These are phyloP conservation scores for Stagonosporopsis tanaceti DNA, from an alignment of 2,329 filamentous ascomycete species.

Conservation along the genomic window DNA sequence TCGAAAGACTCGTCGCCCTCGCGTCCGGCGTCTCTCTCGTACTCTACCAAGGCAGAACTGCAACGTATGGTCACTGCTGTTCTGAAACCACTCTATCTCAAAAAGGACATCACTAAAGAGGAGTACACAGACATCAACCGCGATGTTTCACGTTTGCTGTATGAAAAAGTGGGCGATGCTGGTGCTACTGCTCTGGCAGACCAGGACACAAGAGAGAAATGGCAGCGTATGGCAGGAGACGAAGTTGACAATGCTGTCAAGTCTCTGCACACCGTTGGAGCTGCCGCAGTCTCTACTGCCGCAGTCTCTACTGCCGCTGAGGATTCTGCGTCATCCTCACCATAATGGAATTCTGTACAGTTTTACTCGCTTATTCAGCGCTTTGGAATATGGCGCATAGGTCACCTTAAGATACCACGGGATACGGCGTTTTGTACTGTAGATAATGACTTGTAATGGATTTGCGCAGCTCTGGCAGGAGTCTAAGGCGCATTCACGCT, in stretches of 20 bases:
- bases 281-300: conserved; percentile 29
- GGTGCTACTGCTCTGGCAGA: conserved; percentile 63
- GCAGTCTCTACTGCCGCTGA: conserved; percentile 37
- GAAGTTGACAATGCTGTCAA: conserved; percentile 80
- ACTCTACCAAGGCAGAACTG: conserved; percentile 86
- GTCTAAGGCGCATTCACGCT: background rate
- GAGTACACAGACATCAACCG: conserved; percentile 94
- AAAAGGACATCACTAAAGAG: conserved; percentile 80
- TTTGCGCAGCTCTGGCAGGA: background rate
- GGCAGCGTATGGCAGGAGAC: conserved; percentile 77
- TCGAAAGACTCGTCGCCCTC: conserved; percentile 73
- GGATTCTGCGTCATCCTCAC: conserved; percentile 41
- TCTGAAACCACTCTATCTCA: conserved; percentile 82
- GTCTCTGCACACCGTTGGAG: conserved; percentile 30
- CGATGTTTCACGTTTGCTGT: conserved; percentile 85
- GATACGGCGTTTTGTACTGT: conserved; percentile 9
- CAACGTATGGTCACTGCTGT: conserved; percentile 86
- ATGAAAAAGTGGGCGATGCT: conserved; percentile 68
- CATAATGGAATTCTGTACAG: conserved; percentile 17
- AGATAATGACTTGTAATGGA: conserved; percentile 9
- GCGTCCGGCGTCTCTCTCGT: conserved; percentile 69
- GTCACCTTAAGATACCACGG: conserved; percentile 18
- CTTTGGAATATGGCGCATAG: conserved; percentile 10
- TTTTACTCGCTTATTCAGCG: conserved; percentile 1
- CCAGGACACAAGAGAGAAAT: conserved; percentile 70